Evolutionary conservation across 805 yeast species (phyloP), one percentile per base, ranked within the genome.

Genomic region (Candida argentea): DNA sequence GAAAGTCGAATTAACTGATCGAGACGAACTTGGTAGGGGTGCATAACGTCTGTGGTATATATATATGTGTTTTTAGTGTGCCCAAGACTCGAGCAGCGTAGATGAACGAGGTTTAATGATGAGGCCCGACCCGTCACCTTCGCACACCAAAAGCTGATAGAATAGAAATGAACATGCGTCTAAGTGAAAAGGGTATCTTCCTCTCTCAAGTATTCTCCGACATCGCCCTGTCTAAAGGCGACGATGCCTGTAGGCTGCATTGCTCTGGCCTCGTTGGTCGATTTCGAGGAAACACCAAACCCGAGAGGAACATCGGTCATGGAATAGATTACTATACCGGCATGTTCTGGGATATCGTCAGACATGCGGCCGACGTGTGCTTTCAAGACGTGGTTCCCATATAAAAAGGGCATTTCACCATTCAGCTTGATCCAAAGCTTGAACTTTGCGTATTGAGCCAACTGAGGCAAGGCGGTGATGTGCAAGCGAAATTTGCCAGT

Each of bases 331-430:
- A 91, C 69, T 14, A 91, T 87, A 48, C 98, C 98, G 2, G 95
- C 91, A 49, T 91, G 98, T 55, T 89, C 97, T 17, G 97, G 97
- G 31, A 91, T 83, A 50, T 91, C 97, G 42, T 91, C 98, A 31
- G 94, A 81, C 82, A 91, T 85, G 45, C 86, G 79, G 20, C 98
- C 98, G 32, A 91, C 69, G 51, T 91, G 98, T 4, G 98, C 98
- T 52, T 91, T 91, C 42, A 91, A 66, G 16, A 89, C 89, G 53
- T 91, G 95, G 61, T 91, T 91, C 20, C 98, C 98, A 45, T 91
- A 91, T 39, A 91, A 60, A 52, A 80, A 91, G 9, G 98, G 97
- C 98, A 91, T 91, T 57, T 91, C 98, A 44, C 98, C 98, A 50
- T 91, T 91, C 28, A 75, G 76, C 55, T 91, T 91, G 57, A 91